A percentile compares a stretch with the other conserved stretches of the same genome.
phyloP scores from a whole-genome alignment of 768 basidiomycete genomes.

The Pisolithus orientalis region DNA sequence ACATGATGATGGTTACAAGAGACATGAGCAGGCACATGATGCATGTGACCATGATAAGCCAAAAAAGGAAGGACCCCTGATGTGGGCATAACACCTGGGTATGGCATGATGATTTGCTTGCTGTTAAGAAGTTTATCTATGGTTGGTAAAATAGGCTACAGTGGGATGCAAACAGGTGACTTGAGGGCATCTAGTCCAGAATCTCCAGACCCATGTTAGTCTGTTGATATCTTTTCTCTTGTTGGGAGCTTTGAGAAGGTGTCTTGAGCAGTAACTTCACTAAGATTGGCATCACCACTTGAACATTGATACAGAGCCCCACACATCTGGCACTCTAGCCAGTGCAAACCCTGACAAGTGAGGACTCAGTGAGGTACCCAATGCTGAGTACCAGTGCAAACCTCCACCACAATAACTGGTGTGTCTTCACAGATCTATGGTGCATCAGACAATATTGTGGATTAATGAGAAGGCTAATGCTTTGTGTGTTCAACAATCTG shows the following conservation, averaged over 20 bases:
- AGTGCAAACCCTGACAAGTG: slow-evolving; percentile 69
- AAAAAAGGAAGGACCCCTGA: too few species aligned
- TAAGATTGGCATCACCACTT: background rate
- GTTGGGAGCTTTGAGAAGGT: slow-evolving; percentile 71
- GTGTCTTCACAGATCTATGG: too few species aligned
- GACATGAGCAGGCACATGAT: too few species aligned
- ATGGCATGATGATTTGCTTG: slow-evolving; percentile 80
- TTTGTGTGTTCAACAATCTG: too few species aligned
- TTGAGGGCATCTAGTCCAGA: slow-evolving; percentile 55
- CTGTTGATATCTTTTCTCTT: slow-evolving; percentile 65
- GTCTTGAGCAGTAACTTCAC: slow-evolving; percentile 36
- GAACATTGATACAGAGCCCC: background rate
- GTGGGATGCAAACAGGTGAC: background rate
- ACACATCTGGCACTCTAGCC: slow-evolving; percentile 78
- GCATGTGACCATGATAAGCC: too few species aligned
- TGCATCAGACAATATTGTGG: too few species aligned
- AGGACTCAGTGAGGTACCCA: background rate
- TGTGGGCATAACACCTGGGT: too few species aligned
- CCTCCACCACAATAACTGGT: too few species aligned
- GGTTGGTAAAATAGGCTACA: background rate
- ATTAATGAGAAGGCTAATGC: too few species aligned
- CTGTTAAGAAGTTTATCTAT: slow-evolving; percentile 69
- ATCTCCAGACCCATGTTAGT: slow-evolving; percentile 74
- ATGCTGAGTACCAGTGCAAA: too few species aligned
- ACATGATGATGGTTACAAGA: too few species aligned